Base-by-base conservation (phyloP, 2,329 filamentous ascomycete genomes). In the Fonsecaea pugnacius region DNA sequence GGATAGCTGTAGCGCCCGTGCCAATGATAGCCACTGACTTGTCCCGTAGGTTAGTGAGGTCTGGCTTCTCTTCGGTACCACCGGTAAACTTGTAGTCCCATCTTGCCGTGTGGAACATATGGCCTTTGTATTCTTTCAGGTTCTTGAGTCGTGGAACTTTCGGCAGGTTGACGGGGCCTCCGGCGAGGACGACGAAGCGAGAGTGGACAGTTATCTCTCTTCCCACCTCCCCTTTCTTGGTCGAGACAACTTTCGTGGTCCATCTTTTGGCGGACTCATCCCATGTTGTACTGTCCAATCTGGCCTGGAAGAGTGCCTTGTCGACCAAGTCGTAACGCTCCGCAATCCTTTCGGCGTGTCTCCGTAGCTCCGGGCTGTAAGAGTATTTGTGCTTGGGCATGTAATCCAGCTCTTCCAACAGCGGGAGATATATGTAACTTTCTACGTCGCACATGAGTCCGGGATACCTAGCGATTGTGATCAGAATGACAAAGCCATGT, bases 131-230 rank as follows among this genome's bases (percentile, higher is more conserved):
- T 0, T 43, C 32, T 2, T 64, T 30, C 10, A 75, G 38, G 1
- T 72, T 72, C 1, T 36, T 36, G 18, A 74, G 65, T 3, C 64
- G 18, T 57, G 75, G 43, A 75, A 76, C 57, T 69, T 76, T 75
- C 0, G 85, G 85, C 33, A 79, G 73, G 68, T 87, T 86, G 30
- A 87, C 75, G 24, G 81, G 2, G 2, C 80, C 80, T 21, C 74
- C 72, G 3, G 77, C 77, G 3, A 73, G 70, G 8, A 78, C 72
- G 3, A 80, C 74, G 68, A 78, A 82, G 12, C 75, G 71, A 1
- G 77, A 74, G 5, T 12, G 14, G 12, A 40, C 36, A 4, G 36
- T 16, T 2, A 40, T 40, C 6, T 30, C 27, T 30, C 36, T 16
- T 40, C 5, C 16, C 4, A 40, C 4, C 14, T 16, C 16, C 36